phyloP scores from a whole-genome alignment of 2,329 filamentous ascomycete species.

The Diaporthe eres region DNA sequence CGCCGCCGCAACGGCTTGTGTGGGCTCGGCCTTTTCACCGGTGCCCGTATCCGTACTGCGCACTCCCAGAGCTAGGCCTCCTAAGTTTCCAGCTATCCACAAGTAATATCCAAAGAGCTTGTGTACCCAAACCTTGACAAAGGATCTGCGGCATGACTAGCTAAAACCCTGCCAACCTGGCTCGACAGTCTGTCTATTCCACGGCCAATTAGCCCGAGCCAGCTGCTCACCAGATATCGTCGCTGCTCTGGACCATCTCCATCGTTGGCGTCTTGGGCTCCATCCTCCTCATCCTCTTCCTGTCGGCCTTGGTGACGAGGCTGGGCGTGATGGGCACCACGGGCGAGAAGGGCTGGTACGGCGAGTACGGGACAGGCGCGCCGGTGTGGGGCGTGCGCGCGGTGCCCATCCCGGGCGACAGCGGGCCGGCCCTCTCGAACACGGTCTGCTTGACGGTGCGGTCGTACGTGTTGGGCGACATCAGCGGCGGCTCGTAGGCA shows the following conservation, averaged over 20 bases:
- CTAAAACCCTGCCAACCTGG: not conserved
- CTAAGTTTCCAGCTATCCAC: not conserved
- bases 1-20: not conserved
- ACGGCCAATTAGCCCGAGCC: not conserved
- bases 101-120: slow-evolving; percentile 1
- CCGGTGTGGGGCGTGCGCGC: slow-evolving; percentile 75
- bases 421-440: slow-evolving; percentile 68
- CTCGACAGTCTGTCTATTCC: not conserved
- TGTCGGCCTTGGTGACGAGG: slow-evolving; percentile 78
- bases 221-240: slow-evolving; percentile 72
- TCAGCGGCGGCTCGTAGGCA: slow-evolving; percentile 71
- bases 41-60: not conserved
- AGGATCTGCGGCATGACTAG: slow-evolving; percentile 7
- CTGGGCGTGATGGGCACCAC: slow-evolving; percentile 83
- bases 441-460: slow-evolving; percentile 73
- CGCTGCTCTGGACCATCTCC: slow-evolving; percentile 72
- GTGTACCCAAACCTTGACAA: not conserved
- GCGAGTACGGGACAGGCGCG: slow-evolving; percentile 77
- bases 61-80: not conserved
- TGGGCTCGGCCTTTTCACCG: slow-evolving; percentile 15
- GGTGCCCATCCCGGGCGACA: slow-evolving; percentile 62
- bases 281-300: slow-evolving; percentile 76
- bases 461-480: slow-evolving; percentile 61
- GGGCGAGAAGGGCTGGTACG: slow-evolving; percentile 85
- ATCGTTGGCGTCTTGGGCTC: slow-evolving; percentile 74